Conservation (phyloP, 2,329 filamentous ascomycete genomes). For the Trichoderma semiorbis region DNA sequence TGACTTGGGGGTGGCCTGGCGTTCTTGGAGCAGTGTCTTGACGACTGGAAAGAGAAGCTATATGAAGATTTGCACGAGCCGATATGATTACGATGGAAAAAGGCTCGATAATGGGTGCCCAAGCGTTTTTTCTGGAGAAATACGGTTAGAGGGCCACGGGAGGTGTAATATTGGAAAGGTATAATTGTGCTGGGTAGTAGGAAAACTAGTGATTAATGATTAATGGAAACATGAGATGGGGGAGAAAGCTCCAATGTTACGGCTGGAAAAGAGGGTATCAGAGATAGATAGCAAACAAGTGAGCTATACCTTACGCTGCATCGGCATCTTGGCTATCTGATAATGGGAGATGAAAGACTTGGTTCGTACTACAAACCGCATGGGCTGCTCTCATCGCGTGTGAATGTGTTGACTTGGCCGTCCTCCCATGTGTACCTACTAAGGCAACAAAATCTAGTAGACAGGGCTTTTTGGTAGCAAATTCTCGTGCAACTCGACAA, state of each 20-base stretch:
- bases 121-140: neutral
- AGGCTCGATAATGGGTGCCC: neutral
- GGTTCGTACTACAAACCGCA: neutral
- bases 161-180: constrained; percentile 9
- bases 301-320: neutral
- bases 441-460: neutral
- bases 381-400: neutral
- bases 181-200: constrained; percentile 7
- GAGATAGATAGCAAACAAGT: constrained; percentile 8
- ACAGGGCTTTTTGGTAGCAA: neutral
- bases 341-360: neutral
- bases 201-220: constrained; percentile 17
- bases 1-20: constrained; percentile 14
- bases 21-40: constrained; percentile 17
- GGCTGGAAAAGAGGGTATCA: neutral
- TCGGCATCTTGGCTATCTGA: neutral
- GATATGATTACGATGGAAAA: neutral
- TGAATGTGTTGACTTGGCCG: neutral
- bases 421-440: neutral
- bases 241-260: neutral
- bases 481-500: neutral
- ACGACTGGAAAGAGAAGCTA: constrained; percentile 2
- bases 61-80: neutral
- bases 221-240: constrained; percentile 15
- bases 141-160: neutral